Base-by-base conservation (phyloP, 2,329 filamentous ascomycete genomes). In the Colletotrichum lentis region DNA sequence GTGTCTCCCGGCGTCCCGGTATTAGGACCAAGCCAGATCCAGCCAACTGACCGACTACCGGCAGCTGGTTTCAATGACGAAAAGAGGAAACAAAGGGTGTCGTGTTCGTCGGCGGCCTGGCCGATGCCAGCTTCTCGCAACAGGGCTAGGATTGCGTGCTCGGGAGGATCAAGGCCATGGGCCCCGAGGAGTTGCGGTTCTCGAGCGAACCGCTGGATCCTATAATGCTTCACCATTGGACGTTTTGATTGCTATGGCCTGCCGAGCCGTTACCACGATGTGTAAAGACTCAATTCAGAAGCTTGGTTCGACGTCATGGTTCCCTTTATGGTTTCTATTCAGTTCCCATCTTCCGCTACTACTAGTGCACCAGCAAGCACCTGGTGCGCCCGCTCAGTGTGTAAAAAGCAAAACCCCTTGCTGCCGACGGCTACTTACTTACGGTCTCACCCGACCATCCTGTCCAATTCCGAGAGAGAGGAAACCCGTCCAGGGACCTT, bases 31-130 rank as follows among this genome's bases (percentile, higher is more conserved):
- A 20, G 14, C 44, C 44, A 53, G n/a, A 43, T 52, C 46, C 41
- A 56, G 66, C 37, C 49, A 46, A 4, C 66, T 62, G 66, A 24
- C 66, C 66, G 66, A 69, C 27, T 56, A 16, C 66, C 62, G 62
- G 10, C 41, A 49, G 35, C 0, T 41, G 10, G 18, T 27, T n/a
- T n/a, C 12, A 3, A 3, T 3, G 7, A 5, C 1, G 7, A 3
- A 14, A 10, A 39, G 49, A 16, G 31, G 5, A 60, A 54, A 43
- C 8, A 49, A 31, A 10, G 62, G 56, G 41, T 31, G n/a, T n/a
- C 49, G 5, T 39, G 3, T 16, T 27, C 11, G 12, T 46, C 7
- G 14, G 7, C 5, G 18, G 14, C 31, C 50, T 62, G 57, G 63
- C 49, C 22, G 22, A 14, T 31, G 50, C 63, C 22, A 22, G 63